Percentiles rank a stretch among this genome's conserved stretches.
These are phyloP conservation scores for Penicillium lagena DNA, from an alignment of 495 filamentous ascomycete genomes.

Conservation along the genomic window DNA sequence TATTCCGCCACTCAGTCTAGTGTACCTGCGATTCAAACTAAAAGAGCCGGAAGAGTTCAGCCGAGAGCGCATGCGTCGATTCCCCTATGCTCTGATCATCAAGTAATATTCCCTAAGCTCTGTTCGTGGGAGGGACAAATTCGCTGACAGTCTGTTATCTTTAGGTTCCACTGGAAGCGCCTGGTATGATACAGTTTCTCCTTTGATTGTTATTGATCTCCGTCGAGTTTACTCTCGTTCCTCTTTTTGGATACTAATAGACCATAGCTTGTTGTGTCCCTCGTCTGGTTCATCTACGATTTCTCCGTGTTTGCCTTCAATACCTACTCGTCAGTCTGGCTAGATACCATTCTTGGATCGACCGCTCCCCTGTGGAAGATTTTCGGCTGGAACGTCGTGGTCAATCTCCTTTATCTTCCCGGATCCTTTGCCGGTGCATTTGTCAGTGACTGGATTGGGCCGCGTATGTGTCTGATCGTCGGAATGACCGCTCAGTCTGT, in stretches of 20 bases:
- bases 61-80: slow-evolving; percentile 47
- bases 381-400: slow-evolving; percentile 80
- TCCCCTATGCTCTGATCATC: slow-evolving; percentile 43
- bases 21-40: slow-evolving; percentile 69
- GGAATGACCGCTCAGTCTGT: slow-evolving; percentile 64
- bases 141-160: not conserved
- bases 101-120: slow-evolving; percentile 24
- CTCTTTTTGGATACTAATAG: slow-evolving; percentile 44
- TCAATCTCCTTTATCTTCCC: slow-evolving; percentile 82
- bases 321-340: slow-evolving; percentile 68
- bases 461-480: slow-evolving; percentile 59
- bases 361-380: slow-evolving; percentile 58
- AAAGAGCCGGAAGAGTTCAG: slow-evolving; percentile 81
- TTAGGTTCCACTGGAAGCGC: slow-evolving; percentile 47
- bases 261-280: slow-evolving; percentile 58
- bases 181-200: slow-evolving; percentile 17
- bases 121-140: too few species aligned
- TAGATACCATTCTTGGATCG: slow-evolving; percentile 55
- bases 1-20: slow-evolving; percentile 67
- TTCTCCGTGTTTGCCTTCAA: slow-evolving; percentile 75
- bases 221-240: not conserved
- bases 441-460: slow-evolving; percentile 68
- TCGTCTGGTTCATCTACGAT: slow-evolving; percentile 94
- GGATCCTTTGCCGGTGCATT: slow-evolving; percentile 70
- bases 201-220: not conserved